A percentile compares a stretch with the other conserved stretches of the same genome.
These are phyloP conservation scores for Ajuga reptans DNA, from an alignment of 305 asterid species.

Conservation along the genomic window DNA sequence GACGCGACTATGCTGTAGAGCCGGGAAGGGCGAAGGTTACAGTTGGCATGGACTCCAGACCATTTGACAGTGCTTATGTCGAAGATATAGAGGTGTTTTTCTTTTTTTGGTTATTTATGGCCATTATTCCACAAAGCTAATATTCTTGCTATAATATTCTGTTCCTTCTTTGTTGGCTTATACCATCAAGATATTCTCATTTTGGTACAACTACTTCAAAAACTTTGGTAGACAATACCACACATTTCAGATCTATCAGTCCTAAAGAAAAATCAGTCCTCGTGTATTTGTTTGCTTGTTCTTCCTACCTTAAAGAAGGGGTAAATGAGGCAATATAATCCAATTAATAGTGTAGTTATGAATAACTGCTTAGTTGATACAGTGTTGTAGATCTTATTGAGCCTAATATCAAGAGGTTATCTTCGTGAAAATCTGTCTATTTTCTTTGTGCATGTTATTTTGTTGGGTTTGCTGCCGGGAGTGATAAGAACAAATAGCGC, in stretches of 20 bases:
- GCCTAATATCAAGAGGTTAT: too few relatives aligned
- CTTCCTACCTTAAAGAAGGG: too few relatives aligned
- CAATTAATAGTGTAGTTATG: too few relatives aligned
- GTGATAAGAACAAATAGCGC: not conserved
- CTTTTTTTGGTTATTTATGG: not conserved
- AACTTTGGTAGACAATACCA: not conserved
- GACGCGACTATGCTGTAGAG: slow-evolving; percentile 30
- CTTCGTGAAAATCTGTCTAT: not conserved
- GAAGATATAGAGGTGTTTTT: slow-evolving; percentile 31
- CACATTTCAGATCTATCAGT: not conserved
- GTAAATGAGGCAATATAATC: too few relatives aligned
- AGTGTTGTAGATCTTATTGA: too few relatives aligned
- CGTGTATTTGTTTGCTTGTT: too few relatives aligned
- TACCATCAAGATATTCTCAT: not conserved
- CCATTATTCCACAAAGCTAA: not conserved
- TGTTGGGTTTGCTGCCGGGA: too few relatives aligned
- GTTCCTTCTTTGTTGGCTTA: not conserved
- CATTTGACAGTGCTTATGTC: slow-evolving; percentile 15
- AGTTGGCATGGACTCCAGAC: slow-evolving; percentile 24
- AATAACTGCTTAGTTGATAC: too few relatives aligned
- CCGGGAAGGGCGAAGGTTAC: slow-evolving; percentile 40
- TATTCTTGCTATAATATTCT: not conserved
- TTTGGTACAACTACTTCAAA: not conserved
- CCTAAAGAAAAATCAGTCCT: too few relatives aligned
- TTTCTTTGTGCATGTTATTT: not conserved